These are phyloP conservation scores for Licmophora abbreviata DNA, from an alignment of 108 stramenopile species.

Conservation along the genomic window DNA sequence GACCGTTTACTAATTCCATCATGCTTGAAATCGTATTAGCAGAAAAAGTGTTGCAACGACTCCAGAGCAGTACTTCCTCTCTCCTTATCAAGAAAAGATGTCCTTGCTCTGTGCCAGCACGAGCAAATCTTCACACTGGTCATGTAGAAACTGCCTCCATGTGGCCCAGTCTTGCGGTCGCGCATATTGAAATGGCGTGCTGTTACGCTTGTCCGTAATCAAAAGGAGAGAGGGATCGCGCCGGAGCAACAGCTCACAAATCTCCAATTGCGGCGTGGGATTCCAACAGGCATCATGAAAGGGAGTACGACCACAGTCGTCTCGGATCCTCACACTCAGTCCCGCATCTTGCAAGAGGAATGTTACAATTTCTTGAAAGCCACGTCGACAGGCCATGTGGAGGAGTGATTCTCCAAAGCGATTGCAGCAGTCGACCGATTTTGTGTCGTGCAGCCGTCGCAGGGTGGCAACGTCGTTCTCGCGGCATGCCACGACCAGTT, in stretches of 20 bases:
- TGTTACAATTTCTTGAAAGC: constrained; percentile 39
- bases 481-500: constrained; percentile 46
- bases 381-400: constrained; percentile 79
- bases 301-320: constrained; percentile 83
- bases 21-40: too few relatives aligned
- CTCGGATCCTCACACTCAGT: constrained; percentile 43
- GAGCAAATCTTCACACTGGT: too few relatives aligned
- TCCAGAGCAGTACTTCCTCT: too few relatives aligned
- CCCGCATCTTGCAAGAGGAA: constrained; percentile 48
- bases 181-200: constrained; percentile 66
- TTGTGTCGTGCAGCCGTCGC: constrained; percentile 15
- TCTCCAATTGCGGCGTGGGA: constrained; percentile 42
- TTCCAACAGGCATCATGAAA: constrained; percentile 89
- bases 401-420: constrained; percentile 78
- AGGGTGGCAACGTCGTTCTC: constrained; percentile 38
- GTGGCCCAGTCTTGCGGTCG: constrained; percentile 46
- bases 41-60: too few relatives aligned
- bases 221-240: constrained; percentile 52
- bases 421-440: constrained; percentile 59
- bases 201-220: constrained; percentile 52
- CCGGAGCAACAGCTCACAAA: constrained; percentile 40
- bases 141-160: constrained; percentile 55
- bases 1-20: too few relatives aligned
- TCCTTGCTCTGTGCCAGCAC: too few relatives aligned
- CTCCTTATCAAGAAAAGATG: too few relatives aligned